Conservation (phyloP, 495 filamentous ascomycete species). For the Polyplosphaeria fusca region DNA sequence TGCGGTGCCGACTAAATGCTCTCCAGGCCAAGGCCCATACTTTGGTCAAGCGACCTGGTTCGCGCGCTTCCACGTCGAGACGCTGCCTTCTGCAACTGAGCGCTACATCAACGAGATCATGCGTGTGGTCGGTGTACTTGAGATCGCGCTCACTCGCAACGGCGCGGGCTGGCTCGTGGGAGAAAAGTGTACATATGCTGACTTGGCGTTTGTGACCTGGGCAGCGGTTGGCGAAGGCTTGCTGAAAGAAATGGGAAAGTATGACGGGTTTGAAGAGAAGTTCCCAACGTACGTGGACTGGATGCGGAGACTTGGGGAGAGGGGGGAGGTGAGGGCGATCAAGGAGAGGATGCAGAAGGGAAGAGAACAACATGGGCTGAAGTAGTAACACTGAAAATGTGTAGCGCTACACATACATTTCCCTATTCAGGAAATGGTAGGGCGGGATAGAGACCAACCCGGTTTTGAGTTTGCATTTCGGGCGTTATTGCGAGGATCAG, state of each 20-base stretch:
- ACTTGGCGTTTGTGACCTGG: conserved; percentile 50
- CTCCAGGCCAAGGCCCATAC: conserved; percentile 44
- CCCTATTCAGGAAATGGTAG: too few relatives aligned
- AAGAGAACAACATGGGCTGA: neutral
- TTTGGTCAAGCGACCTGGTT: conserved; percentile 47
- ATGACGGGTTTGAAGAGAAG: neutral
- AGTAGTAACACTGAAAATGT: too few relatives aligned
- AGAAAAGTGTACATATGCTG: conserved; percentile 50
- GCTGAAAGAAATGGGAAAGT: neutral
- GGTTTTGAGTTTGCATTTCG: too few relatives aligned
- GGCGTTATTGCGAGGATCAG: too few relatives aligned
- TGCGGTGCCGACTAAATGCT: neutral
- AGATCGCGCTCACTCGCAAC: conserved; percentile 37
- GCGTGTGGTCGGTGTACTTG: conserved; percentile 49
- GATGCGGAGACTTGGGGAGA: neutral
- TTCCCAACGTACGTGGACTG: neutral
- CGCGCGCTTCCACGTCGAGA: conserved; percentile 46
- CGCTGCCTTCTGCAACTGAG: conserved; percentile 45
- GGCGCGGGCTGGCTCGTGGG: conserved; percentile 49
- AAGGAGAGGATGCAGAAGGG: neutral
- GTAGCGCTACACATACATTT: too few relatives aligned
- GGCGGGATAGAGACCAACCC: too few relatives aligned
- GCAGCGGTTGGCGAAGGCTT: neutral
- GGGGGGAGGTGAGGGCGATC: neutral
- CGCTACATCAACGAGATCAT: conserved; percentile 50